Evolutionary conservation across 2,329 filamentous ascomycete genomes (phyloP), one percentile per base, ranked within the genome.

Genomic region (Sporothrix globosa): DNA sequence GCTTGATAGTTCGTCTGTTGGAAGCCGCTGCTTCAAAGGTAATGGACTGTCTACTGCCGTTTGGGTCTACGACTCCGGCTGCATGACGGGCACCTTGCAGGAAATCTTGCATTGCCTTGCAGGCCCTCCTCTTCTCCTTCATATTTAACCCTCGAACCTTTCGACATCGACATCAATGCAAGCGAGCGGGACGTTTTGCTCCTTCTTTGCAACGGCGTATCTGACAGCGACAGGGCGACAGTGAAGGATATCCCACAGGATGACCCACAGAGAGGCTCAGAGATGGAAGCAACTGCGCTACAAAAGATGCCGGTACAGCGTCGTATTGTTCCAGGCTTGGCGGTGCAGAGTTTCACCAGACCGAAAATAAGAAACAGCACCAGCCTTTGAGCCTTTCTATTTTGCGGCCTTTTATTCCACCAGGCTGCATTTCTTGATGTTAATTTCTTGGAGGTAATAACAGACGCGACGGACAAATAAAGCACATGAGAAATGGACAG

Each of bases 101-200:
- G 56, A n/a, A 61, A 61, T 61, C 56, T 61, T 61, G 56, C 56
- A 61, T 61, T 46, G 39, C 17, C 58, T 17, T 63, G 27, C 21
- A 9, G 5, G 52, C 34, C 34, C 34, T 34, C 27, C 34, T 34
- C 5, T 34, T 34, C 34, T 7, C 34, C 34, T 34, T 34, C 5
- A 34, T 34, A 34, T 34, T 6, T n/a, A n/a, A n/a, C 5, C 5
- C 34, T 6, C 34, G 6, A 34, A 1, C 5, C 34, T 7, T 34
- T 34, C 34, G 34, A 9, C 34, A 1, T 34, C 34, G 34, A 6
- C 34, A 7, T 34, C 34, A 10, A 39, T 58, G 58, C 58, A 63
- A 63, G 58, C 39, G 58, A 63, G 39, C 58, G 58, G 58, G 58
- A 46, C 58, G 17, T 24, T 4, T 30, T 41, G 39, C 13, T 61